These are phyloP conservation scores for Clonostachys rhizophaga DNA, from an alignment of 2,329 filamentous ascomycete genomes.

Conservation along the genomic window DNA sequence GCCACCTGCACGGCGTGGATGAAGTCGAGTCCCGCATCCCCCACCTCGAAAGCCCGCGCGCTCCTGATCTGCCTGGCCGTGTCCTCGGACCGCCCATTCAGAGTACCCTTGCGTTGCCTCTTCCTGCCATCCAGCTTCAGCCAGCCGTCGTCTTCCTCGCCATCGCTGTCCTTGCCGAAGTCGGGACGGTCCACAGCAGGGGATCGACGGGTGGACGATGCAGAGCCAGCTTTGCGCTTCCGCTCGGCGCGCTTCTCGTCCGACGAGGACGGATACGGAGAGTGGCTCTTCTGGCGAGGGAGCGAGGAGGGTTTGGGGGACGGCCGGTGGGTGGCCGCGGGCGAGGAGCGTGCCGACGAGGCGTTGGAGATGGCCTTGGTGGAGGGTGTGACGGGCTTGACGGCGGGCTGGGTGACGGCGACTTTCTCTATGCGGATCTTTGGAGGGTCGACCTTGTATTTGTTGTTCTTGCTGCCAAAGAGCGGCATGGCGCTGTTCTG, in stretches of 20 bases:
- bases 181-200: conserved; percentile 42
- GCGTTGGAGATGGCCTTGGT: conserved; percentile 18
- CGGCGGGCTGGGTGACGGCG: conserved; percentile 29
- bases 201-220: conserved; percentile 25
- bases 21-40: conserved; percentile 35
- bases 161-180: conserved; percentile 46
- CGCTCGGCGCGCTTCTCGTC: conserved; percentile 30
- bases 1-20: conserved; percentile 57
- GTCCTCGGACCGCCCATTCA: conserved; percentile 36
- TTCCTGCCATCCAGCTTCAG: conserved; percentile 43
- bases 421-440: conserved; percentile 49
- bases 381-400: conserved; percentile 17
- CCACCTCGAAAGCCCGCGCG: conserved; percentile 37
- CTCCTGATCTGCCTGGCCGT: conserved; percentile 40
- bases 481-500: conserved; percentile 16
- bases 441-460: conserved; percentile 45
- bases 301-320: conserved; percentile 29
- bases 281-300: conserved; percentile 30
- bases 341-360: conserved; percentile 18
- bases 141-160: conserved; percentile 49
- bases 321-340: conserved; percentile 25
- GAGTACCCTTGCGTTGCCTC: conserved; percentile 35
- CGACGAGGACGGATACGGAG: conserved; percentile 33
- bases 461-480: conserved; percentile 36
- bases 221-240: conserved; percentile 41